Evolutionary conservation across 371 early-diverging fungal genomes (phyloP).

Genomic region (Lichtheimia ramosa): DNA sequence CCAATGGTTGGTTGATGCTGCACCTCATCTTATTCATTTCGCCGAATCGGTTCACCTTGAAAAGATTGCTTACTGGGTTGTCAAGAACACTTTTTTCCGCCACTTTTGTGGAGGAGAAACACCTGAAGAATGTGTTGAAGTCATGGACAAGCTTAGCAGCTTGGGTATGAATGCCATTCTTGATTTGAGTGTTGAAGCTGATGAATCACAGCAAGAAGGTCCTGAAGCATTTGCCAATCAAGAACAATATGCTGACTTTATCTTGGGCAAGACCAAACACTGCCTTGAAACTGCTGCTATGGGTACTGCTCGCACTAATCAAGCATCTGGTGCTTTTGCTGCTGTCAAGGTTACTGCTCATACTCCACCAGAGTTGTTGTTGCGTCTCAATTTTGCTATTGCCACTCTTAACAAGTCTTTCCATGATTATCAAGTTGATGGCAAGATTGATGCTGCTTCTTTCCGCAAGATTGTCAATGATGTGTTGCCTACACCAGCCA

Average conservation of each 20-base stretch:
- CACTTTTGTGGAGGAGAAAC: slow-evolving; percentile 96
- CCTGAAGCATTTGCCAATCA: slow-evolving; percentile 24
- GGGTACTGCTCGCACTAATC: slow-evolving; percentile 33
- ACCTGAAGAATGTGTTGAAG: slow-evolving; percentile 79
- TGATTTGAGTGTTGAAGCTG: slow-evolving; percentile 89
- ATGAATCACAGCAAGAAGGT: slow-evolving; percentile 40
- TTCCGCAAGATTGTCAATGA: slow-evolving; percentile 26
- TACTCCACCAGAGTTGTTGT: slow-evolving; percentile 68
- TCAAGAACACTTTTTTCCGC: slow-evolving; percentile 85
- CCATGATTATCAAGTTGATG: slow-evolving; percentile 49
- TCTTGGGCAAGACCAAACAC: slow-evolving; percentile 61
- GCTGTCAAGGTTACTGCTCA: slow-evolving; percentile 90
- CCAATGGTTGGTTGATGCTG: slow-evolving; percentile 42
- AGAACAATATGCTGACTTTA: slow-evolving; percentile 62
- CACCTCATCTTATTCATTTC: slow-evolving; percentile 48
- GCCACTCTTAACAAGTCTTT: slow-evolving; percentile 30
- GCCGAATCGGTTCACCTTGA: slow-evolving; percentile 63
- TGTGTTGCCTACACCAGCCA: slow-evolving; percentile 32
- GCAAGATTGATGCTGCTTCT: slow-evolving; percentile 33
- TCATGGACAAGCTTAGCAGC: slow-evolving; percentile 71
- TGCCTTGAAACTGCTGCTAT: slow-evolving; percentile 69
- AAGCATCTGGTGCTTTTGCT: slow-evolving; percentile 59
- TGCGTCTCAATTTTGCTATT: slow-evolving; percentile 59
- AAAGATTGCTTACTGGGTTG: slow-evolving; percentile 61
- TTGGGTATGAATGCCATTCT: slow-evolving; percentile 84